Conservation (phyloP, 352 stramenopile genomes). For the Phytopythium mirpurense region DNA sequence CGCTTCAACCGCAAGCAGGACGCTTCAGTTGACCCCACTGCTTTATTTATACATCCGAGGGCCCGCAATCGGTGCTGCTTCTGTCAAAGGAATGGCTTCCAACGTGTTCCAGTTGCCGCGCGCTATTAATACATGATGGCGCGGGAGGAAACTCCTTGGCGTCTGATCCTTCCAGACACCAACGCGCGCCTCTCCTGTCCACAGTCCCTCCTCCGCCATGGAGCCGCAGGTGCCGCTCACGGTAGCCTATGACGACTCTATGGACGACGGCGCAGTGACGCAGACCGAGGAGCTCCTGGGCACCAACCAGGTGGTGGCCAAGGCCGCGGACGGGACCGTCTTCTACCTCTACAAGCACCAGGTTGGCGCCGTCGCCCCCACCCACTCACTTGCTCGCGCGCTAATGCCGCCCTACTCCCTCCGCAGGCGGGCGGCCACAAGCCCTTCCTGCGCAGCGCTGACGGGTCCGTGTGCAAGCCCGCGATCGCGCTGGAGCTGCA, state of each 20-base stretch:
- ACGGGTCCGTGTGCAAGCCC: constrained; percentile 73
- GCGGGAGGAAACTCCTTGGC: not conserved
- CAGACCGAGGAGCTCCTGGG: constrained; percentile 16
- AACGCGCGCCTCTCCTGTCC: too few species aligned
- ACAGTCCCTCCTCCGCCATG: too few species aligned
- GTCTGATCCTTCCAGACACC: too few species aligned
- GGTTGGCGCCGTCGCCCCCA: constrained; percentile 12
- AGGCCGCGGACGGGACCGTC: constrained; percentile 49
- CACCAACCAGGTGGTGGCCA: constrained; percentile 63
- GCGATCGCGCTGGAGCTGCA: constrained; percentile 65
- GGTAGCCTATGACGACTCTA: not conserved
- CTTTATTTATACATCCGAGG: not conserved
- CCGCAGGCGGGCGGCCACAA: constrained; percentile 65
- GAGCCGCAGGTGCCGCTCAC: not conserved
- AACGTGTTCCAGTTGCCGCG: too few species aligned
- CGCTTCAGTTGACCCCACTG: not conserved
- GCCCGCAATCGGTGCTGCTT: not conserved
- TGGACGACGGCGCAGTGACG: not conserved
- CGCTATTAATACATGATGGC: not conserved
- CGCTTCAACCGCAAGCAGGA: not conserved
- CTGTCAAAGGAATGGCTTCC: too few species aligned
- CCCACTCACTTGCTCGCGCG: not conserved
- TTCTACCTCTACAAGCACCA: constrained; percentile 83
- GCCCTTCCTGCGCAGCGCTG: constrained; percentile 51
- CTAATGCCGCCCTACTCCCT: not conserved